A percentile compares a stretch with the other conserved stretches of the same genome.
phyloP scores from a whole-genome alignment of 2,329 filamentous ascomycete species.

The Colletotrichum tropicale region DNA sequence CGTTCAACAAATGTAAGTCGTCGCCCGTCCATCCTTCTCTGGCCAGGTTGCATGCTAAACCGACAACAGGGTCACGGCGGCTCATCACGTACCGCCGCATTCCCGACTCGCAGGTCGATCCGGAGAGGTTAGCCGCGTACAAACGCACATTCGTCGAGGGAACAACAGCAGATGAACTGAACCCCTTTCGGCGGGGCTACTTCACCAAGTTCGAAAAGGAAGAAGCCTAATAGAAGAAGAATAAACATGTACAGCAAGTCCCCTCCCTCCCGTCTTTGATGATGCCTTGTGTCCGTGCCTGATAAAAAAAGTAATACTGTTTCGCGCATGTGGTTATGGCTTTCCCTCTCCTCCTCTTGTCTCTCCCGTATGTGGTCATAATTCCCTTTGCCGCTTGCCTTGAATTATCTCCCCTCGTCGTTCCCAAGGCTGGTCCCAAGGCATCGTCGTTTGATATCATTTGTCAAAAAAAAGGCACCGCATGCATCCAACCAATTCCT shows the following conservation, averaged over 20 bases:
- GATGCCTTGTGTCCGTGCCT: slow-evolving; percentile 16
- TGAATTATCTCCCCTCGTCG: neutral
- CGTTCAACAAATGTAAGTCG: slow-evolving; percentile 82
- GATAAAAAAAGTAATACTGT: neutral
- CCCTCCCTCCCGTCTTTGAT: neutral
- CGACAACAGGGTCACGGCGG: slow-evolving; percentile 75
- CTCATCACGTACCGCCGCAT: slow-evolving; percentile 85
- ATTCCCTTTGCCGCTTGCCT: neutral
- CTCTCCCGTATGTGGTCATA: neutral
- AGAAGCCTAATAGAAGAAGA: slow-evolving; percentile 15
- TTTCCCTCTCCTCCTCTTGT: neutral
- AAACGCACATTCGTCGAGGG: slow-evolving; percentile 37
- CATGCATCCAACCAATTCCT: neutral
- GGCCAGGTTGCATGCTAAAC: neutral
- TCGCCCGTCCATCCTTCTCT: neutral
- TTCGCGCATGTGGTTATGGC: neutral
- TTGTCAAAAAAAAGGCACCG: neutral
- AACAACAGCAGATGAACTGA: slow-evolving; percentile 62
- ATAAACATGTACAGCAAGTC: slow-evolving; percentile 9
- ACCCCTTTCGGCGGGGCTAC: slow-evolving; percentile 64
- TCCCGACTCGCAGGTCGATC: slow-evolving; percentile 61
- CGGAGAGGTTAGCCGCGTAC: slow-evolving; percentile 41
- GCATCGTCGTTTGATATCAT: slow-evolving; percentile 18
- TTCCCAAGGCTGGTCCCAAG: slow-evolving; percentile 13
- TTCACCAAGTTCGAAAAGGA: slow-evolving; percentile 58